phyloP scores from a whole-genome alignment of 768 basidiomycete species.

The Jaapia argillacea region DNA sequence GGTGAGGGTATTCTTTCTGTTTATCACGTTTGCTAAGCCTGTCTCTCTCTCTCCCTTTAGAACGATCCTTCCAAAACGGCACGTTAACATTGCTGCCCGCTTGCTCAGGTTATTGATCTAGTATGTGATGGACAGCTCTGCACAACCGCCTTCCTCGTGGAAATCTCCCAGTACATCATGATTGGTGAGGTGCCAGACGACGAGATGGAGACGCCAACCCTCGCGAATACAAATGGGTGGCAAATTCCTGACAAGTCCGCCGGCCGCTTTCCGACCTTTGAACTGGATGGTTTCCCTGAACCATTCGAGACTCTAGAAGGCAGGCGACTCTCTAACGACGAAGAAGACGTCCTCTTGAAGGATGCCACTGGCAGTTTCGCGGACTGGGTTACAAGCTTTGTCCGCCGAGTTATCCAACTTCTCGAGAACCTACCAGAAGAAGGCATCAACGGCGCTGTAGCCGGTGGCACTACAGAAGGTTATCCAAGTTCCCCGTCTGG shows the following conservation, averaged over 20 bases:
- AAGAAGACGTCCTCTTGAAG: conserved; percentile 65
- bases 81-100: conserved; percentile 11
- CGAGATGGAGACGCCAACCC: conserved; percentile 12
- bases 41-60: conserved; percentile 22
- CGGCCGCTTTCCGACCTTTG: conserved; percentile 8
- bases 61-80: conserved; percentile 78
- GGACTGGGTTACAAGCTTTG: conserved; percentile 77
- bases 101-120: conserved; percentile 4
- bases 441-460: conserved; percentile 49
- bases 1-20: conserved; percentile 26
- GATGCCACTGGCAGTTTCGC: conserved; percentile 68
- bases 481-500: conserved; percentile 2
- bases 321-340: conserved; percentile 38
- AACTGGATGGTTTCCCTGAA: conserved; percentile 21
- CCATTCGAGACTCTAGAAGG: conserved; percentile 29
- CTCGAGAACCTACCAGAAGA: conserved; percentile 86
- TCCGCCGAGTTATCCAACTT: conserved; percentile 68
- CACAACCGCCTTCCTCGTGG: conserved; percentile 65
- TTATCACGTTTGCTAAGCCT: not conserved
- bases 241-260: not conserved
- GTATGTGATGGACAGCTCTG: conserved; percentile 38
- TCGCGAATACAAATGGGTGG: not conserved
- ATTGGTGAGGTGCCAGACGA: conserved; percentile 49
- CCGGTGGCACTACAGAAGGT: conserved; percentile 55
- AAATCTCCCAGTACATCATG: conserved; percentile 67